Base-by-base conservation (phyloP, 2,329 filamentous ascomycete species). In the Pseudogymnoascus sp. region DNA sequence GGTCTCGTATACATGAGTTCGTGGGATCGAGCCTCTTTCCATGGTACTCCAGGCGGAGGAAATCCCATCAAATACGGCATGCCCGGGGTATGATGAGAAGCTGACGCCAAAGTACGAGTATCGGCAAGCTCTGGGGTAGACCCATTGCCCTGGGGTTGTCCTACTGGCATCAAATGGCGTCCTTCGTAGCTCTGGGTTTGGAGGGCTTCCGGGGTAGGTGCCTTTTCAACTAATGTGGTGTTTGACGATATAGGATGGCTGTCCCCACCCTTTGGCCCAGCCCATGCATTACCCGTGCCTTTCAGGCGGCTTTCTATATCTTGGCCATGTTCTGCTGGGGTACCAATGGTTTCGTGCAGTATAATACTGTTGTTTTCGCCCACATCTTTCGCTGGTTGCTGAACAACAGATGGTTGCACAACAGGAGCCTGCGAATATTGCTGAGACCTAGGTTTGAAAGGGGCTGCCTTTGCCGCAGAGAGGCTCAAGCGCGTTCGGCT, bases 1-100 rank as follows among this genome's bases (percentile, higher is more conserved):
- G 80, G 76, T 61, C 84, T 79, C 33, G 74, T 74, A 67, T 87
- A 87, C 33, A 78, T 69, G 69, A 84, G 84, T 66, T 84, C 82
- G 5, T 72, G 73, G 28, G 78, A 73, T 25, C 70, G 75, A 23
- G 77, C 78, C 11, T 70, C 73, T 31, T 77, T 75, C n/a, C 75
- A 50, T 5, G 35, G 18, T 10, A 62, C 60, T 16, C 40, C 60
- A 11, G 35, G 38, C 25, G 60, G 60, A 33, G 61, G 61, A 40
- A 21, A 63, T 23, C 61, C 61, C 50, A 35, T 63, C 50, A 63
- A 37, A 38, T 63, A 63, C 3, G 61, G 61, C 4, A 47, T n/a
- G 14, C 47, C 47, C 5, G 47, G 47, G 28, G 47, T 56, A 56
- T 56, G 47, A 33, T 56, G 25, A 33, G 47, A 56, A 56, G 47